Percentiles rank a stretch among this genome's conserved stretches.
Conservation (phyloP, 352 stramenopile species). For the Phytophthora pinifolia region DNA sequence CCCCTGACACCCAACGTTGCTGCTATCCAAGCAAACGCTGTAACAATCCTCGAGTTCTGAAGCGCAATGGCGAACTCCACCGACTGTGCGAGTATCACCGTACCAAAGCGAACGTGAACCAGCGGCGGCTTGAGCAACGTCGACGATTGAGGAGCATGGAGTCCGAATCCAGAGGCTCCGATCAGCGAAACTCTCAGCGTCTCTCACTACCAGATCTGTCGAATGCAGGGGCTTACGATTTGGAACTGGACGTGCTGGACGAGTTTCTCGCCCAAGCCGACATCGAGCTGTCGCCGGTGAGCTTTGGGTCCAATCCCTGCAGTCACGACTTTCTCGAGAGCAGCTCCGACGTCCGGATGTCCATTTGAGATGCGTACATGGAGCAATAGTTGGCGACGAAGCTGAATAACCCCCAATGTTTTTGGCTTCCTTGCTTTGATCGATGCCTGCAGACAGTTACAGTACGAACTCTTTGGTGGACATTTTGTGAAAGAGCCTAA, state of each 20-base stretch:
- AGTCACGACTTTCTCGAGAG: slow-evolving; percentile 10
- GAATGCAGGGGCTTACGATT: background rate
- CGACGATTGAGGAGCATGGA: slow-evolving; percentile 24
- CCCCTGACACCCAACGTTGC: slow-evolving; percentile 21
- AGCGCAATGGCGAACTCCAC: slow-evolving; percentile 46
- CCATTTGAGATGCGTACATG: slow-evolving; percentile 12
- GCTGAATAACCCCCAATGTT: no score
- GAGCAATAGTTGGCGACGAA: background rate
- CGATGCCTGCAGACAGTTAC: no score
- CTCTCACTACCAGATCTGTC: slow-evolving; percentile 22
- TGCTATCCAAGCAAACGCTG: slow-evolving; percentile 45
- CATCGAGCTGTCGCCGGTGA: slow-evolving; percentile 26
- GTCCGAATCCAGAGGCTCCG: slow-evolving; percentile 26
- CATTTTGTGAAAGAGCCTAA: no score
- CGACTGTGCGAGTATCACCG: slow-evolving; percentile 26
- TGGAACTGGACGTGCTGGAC: slow-evolving; percentile 26
- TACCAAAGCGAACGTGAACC: slow-evolving; percentile 29
- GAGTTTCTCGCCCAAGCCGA: slow-evolving; percentile 31
- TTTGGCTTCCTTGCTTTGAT: no score
- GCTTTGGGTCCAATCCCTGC: background rate
- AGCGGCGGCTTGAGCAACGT: slow-evolving; percentile 29
- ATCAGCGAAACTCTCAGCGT: slow-evolving; percentile 21
- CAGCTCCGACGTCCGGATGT: slow-evolving; percentile 18
- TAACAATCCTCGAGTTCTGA: slow-evolving; percentile 39
- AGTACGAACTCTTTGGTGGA: no score